Conservation (phyloP, 2,329 filamentous ascomycete genomes). For the Colletotrichum echinochloae region DNA sequence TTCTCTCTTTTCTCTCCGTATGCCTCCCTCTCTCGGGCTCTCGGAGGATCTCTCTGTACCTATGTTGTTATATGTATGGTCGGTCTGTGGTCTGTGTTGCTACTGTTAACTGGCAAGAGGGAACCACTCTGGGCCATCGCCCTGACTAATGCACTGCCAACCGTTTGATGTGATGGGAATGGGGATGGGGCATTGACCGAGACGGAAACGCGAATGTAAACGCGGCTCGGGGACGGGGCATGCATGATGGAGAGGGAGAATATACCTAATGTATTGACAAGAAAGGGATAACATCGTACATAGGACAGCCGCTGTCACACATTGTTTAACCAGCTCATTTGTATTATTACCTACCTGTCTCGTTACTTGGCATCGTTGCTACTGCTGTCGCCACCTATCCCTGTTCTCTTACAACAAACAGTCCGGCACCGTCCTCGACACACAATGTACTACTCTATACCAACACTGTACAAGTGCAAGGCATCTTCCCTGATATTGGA, state of each 20-base stretch:
- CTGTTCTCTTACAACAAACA: too few species aligned
- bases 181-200: neutral
- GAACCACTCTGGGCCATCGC: slow-evolving; percentile 21
- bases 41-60: slow-evolving; percentile 1
- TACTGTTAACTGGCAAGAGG: slow-evolving; percentile 8
- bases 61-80: too few species aligned
- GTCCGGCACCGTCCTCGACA: neutral
- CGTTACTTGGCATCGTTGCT: neutral
- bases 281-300: too few species aligned
- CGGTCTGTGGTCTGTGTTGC: neutral
- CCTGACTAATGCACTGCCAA: slow-evolving; percentile 33
- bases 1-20: neutral
- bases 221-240: slow-evolving; percentile 16
- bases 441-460: neutral
- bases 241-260: neutral
- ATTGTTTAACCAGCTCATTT: neutral
- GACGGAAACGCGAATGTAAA: slow-evolving; percentile 7
- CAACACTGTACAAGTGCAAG: neutral
- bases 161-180: slow-evolving; percentile 13
- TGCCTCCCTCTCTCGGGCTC: neutral
- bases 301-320: slow-evolving; percentile 3
- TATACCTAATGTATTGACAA: neutral
- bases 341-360: too few species aligned
- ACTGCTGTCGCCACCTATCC: neutral
- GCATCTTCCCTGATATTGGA: too few species aligned